These are phyloP conservation scores for Cryptosporidium meleagridis DNA, from an alignment of 169 alveolate species.

Conservation along the genomic window DNA sequence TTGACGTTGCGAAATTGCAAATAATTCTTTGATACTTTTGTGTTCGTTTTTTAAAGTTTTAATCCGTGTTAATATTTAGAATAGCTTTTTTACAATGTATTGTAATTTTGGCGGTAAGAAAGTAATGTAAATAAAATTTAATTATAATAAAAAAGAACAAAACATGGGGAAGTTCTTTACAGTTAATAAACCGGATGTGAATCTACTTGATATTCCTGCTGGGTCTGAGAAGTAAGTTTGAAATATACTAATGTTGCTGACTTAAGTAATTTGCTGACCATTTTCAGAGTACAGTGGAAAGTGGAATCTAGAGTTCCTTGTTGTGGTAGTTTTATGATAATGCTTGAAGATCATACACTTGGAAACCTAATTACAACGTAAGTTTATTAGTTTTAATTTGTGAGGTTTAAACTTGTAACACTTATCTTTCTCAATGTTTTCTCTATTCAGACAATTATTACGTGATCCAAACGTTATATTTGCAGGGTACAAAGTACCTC, in stretches of 20 bases:
- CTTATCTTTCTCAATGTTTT: background rate
- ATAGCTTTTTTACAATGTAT: background rate
- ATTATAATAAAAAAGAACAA: background rate
- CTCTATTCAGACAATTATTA: slow-evolving; percentile 83
- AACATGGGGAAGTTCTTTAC: slow-evolving; percentile 64
- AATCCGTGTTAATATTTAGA: background rate
- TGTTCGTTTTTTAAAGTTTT: background rate
- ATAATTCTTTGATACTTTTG: background rate
- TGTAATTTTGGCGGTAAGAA: background rate
- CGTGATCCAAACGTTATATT: slow-evolving; percentile 89
- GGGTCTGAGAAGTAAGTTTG: slow-evolving; percentile 72
- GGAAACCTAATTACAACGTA: slow-evolving; percentile 90
- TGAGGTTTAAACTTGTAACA: background rate
- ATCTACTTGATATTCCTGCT: slow-evolving; percentile 58
- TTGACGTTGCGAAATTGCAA: background rate
- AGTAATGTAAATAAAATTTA: background rate
- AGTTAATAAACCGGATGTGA: slow-evolving; percentile 62
- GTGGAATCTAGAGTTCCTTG: slow-evolving; percentile 89
- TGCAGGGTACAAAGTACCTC: slow-evolving; percentile 93
- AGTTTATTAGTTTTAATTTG: background rate
- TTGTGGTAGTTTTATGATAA: slow-evolving; percentile 89
- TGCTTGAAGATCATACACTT: slow-evolving; percentile 92
- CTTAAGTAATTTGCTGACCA: background rate
- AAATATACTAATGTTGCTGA: background rate
- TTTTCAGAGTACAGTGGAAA: slow-evolving; percentile 85